Evolutionary conservation across 2,329 filamentous ascomycete species (phyloP).

Genomic region (Phialocephala subalpina): DNA sequence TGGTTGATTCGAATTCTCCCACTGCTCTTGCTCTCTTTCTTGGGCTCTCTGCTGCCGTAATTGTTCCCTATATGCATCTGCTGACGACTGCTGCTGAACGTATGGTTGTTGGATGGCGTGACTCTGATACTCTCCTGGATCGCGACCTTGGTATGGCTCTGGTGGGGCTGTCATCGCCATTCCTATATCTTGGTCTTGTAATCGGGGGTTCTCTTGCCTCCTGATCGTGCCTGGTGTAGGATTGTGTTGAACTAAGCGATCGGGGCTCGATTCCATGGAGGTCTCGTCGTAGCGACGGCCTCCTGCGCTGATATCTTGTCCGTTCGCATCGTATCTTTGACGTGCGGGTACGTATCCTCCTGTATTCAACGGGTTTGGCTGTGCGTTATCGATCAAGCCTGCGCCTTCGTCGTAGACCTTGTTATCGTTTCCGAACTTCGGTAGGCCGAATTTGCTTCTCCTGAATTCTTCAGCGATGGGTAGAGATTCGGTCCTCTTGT

Average conservation of each 20-base stretch:
- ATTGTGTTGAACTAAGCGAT: conserved; percentile 26
- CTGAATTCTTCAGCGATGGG: conserved; percentile 44
- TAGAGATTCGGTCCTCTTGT: conserved; percentile 32
- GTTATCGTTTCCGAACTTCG: conserved; percentile 18
- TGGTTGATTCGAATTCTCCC: conserved; percentile 28
- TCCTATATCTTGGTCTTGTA: conserved; percentile 29
- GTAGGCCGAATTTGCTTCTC: conserved; percentile 40
- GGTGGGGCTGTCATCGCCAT: conserved; percentile 35
- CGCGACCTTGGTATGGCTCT: conserved; percentile 31
- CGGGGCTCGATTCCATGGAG: conserved; percentile 26
- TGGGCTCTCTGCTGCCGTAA: conserved; percentile 29
- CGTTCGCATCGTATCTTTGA: conserved; percentile 40
- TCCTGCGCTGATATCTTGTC: conserved; percentile 36
- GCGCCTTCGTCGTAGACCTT: conserved; percentile 37
- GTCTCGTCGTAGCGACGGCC: conserved; percentile 20
- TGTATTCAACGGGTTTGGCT: conserved; percentile 39
- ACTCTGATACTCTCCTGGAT: conserved; percentile 28
- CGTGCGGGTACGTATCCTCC: conserved; percentile 39
- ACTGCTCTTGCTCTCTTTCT: conserved; percentile 24
- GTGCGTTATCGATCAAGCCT: conserved; percentile 41
- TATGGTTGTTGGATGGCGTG: conserved; percentile 29
- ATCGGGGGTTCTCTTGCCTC: conserved; percentile 16
- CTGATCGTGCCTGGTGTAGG: conserved; percentile 28
- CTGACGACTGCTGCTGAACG: conserved; percentile 20
- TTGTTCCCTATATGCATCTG: conserved; percentile 34